These are phyloP conservation scores for Mediolabrus comicus DNA, from an alignment of 108 stramenopile genomes.

Conservation along the genomic window DNA sequence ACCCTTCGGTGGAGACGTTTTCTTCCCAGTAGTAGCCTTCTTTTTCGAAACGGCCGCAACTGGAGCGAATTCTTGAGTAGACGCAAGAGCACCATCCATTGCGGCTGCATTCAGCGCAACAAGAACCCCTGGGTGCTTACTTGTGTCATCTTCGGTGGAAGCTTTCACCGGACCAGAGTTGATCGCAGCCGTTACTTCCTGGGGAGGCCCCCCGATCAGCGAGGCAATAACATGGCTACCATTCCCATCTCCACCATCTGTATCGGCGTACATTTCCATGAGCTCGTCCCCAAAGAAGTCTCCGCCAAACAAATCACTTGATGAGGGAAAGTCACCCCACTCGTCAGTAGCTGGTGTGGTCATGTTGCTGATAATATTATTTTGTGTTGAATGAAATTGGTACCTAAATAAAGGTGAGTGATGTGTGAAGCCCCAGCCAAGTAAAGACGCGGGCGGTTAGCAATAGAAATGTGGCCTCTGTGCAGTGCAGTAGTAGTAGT, in stretches of 20 bases:
- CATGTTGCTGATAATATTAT: neutral
- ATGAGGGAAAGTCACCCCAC: constrained; percentile 43
- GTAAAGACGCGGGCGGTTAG: neutral
- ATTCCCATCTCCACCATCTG: constrained; percentile 53
- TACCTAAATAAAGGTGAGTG: constrained; percentile 13
- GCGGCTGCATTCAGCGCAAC: constrained; percentile 44
- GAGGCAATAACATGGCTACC: constrained; percentile 21
- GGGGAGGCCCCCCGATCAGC: constrained; percentile 17
- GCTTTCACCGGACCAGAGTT: neutral
- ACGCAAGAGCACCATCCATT: constrained; percentile 33
- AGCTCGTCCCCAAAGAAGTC: constrained; percentile 84
- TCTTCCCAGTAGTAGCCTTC: neutral
- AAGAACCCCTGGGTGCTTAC: constrained; percentile 30
- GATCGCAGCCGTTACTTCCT: constrained; percentile 1
- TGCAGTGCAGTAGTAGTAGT: neutral
- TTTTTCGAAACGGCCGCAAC: constrained; percentile 6
- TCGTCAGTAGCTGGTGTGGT: neutral
- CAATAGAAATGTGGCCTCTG: neutral
- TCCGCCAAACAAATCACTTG: constrained; percentile 75
- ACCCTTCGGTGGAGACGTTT: neutral
- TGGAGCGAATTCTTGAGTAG: constrained; percentile 18
- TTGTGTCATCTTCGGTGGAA: constrained; percentile 20
- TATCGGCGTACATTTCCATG: constrained; percentile 74
- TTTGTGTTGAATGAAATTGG: constrained; percentile 4
- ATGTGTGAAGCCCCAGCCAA: neutral